Conservation (phyloP, 169 alveolate species). For the Plasmodium relictum region DNA sequence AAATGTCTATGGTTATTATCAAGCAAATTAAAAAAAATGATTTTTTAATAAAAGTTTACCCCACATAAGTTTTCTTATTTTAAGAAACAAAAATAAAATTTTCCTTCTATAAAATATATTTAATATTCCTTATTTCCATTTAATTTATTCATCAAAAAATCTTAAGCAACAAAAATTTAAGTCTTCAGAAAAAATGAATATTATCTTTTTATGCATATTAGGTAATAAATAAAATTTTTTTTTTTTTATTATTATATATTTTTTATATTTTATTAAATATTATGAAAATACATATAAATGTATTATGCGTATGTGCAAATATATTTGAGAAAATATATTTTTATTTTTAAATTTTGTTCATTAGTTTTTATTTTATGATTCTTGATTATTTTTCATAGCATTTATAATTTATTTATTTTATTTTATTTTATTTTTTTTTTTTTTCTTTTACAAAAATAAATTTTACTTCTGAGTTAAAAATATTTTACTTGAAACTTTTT, state of each 20-base stretch:
- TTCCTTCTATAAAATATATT: conserved; percentile 33
- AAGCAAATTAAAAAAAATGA: conserved; percentile 2
- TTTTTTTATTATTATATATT: conserved; percentile 7
- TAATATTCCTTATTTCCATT: conserved; percentile 59
- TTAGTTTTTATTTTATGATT: no score
- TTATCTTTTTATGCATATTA: conserved; percentile 75
- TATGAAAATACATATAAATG: conserved; percentile 3
- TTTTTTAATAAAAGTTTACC: neutral
- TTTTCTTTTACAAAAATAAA: no score
- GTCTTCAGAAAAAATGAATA: conserved; percentile 60
- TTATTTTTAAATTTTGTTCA: neutral
- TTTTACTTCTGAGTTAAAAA: no score
- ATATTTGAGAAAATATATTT: neutral
- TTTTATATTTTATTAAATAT: neutral
- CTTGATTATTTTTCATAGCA: no score
- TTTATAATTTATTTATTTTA: no score
- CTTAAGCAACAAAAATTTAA: conserved; percentile 50
- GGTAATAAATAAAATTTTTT: neutral
- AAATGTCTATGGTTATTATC: neutral
- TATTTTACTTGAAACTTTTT: no score
- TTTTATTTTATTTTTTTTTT: no score
- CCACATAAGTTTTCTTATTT: conserved; percentile 28
- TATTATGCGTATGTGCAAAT: neutral
- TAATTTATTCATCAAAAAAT: conserved; percentile 42
- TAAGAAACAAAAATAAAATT: conserved; percentile 16